Evolutionary conservation across 2,329 filamentous ascomycete species (phyloP), one percentile per base, ranked within the genome.

Genomic region (Dichotomopilus funicola): DNA sequence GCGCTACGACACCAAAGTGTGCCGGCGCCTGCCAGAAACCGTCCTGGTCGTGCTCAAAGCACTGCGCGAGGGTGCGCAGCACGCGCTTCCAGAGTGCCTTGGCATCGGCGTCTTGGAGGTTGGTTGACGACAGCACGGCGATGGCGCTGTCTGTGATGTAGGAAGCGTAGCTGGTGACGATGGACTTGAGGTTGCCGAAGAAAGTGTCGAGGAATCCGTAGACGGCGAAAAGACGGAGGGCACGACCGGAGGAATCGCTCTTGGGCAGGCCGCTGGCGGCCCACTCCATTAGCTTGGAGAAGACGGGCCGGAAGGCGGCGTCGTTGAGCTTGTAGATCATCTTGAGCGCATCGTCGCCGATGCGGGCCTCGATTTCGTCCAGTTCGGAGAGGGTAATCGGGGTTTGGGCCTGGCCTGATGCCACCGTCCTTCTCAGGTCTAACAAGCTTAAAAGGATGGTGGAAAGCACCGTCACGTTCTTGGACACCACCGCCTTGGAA

Each of bases 301-400:
- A 99, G 60, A 99, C 84, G 0, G 94, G 95, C 10, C 91, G 81
- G 82, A 99, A 99, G 0, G 88, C 84, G 0, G 88, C 86, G 68
- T 99, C 94, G 72, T 96, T 97, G 59, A 99, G 81, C 76, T 97
- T 97, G 76, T 95, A 90, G 53, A 96, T 88, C 85, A 96, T 94
- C 71, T 90, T 88, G 57, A 99, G 81, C 0, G 86, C 82, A 10
- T 87, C 83, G 8, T 86, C 81, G 67, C 89, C 87, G 62, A 89
- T 66, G 9, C 77, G 75, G 1, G 75, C 73, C 67, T 95, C 89
- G 10, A 90, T 75, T 43, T 78, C 75, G 19, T 76, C 71, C 5
- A 88, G 69, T 45, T 79, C 73, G 11, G 78, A 71, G 12, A 76
- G 66, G 38, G 60, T 65, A 43, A 75, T 69, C 9, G 65, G 64